A percentile compares a stretch with the other conserved stretches of the same genome.
Conservation (phyloP, 2,329 filamentous ascomycete species). For the Diaporthe eres region DNA sequence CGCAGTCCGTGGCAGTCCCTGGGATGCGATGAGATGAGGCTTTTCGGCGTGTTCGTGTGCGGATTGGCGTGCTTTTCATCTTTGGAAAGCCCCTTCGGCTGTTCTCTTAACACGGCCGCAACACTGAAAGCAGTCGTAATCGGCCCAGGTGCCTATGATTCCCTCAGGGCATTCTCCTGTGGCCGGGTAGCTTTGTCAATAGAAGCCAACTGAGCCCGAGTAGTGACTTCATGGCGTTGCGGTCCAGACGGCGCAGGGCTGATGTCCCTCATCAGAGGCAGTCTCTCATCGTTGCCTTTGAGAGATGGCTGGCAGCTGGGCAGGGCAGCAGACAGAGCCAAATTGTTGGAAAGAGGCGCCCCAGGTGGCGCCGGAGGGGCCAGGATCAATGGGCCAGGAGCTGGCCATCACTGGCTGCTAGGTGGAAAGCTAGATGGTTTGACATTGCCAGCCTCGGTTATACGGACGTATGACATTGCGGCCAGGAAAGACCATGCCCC, state of each 20-base stretch:
- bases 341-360: constrained; percentile 9
- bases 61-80: neutral
- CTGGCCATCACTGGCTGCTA: constrained; percentile 56
- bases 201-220: neutral
- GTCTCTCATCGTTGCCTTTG: neutral
- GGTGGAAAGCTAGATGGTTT: constrained; percentile 86
- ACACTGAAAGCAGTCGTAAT: neutral
- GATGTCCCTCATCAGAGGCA: neutral
- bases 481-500: constrained; percentile 87
- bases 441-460: constrained; percentile 75
- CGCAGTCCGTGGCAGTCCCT: constrained; percentile 39
- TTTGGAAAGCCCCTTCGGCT: neutral
- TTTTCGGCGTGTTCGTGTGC: neutral
- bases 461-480: constrained; percentile 81
- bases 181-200: neutral
- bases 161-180: neutral
- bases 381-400: constrained; percentile 43
- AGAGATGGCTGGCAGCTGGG: neutral
- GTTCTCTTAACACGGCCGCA: too few species aligned
- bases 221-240: too few species aligned
- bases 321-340: neutral
- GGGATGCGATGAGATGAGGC: neutral
- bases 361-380: neutral
- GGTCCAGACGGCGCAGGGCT: neutral
- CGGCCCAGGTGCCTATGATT: neutral